Evolutionary conservation across 441 rosid genomes (phyloP).

Genomic region (Breynia disticha): DNA sequence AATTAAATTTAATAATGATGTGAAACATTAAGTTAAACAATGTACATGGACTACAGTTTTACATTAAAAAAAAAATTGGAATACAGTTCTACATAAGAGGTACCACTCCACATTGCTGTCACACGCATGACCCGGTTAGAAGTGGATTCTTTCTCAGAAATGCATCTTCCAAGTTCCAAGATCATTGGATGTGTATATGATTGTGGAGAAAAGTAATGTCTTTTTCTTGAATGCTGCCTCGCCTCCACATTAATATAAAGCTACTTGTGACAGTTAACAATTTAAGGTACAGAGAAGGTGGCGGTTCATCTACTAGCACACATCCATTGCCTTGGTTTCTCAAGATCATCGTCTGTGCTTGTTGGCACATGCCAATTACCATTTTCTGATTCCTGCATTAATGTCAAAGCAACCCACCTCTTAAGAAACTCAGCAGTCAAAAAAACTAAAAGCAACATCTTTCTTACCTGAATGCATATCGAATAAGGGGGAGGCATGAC

Average conservation of each 20-base stretch:
- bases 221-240: not conserved
- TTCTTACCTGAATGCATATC: conserved; percentile 73
- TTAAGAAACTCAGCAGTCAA: not conserved
- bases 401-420: not conserved
- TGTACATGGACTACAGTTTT: too few relatives aligned
- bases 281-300: not conserved
- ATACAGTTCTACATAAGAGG: too few relatives aligned
- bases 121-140: too few relatives aligned
- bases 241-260: not conserved
- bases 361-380: conserved; percentile 89
- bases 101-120: too few relatives aligned
- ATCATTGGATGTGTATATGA: too few relatives aligned
- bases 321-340: conserved; percentile 67
- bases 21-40: too few relatives aligned
- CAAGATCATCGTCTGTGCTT: conserved; percentile 48
- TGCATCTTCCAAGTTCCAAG: too few relatives aligned
- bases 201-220: too few relatives aligned
- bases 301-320: conserved; percentile 43
- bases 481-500: conserved; percentile 94
- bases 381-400: conserved; percentile 68
- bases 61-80: too few relatives aligned
- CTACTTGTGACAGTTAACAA: not conserved
- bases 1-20: too few relatives aligned
- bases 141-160: too few relatives aligned
- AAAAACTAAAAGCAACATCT: conserved; percentile 1